Percentiles rank a stretch among this genome's conserved stretches.
Evolutionary conservation across 768 basidiomycete genomes (phyloP).

Genomic region (Flagelloscypha sp.): DNA sequence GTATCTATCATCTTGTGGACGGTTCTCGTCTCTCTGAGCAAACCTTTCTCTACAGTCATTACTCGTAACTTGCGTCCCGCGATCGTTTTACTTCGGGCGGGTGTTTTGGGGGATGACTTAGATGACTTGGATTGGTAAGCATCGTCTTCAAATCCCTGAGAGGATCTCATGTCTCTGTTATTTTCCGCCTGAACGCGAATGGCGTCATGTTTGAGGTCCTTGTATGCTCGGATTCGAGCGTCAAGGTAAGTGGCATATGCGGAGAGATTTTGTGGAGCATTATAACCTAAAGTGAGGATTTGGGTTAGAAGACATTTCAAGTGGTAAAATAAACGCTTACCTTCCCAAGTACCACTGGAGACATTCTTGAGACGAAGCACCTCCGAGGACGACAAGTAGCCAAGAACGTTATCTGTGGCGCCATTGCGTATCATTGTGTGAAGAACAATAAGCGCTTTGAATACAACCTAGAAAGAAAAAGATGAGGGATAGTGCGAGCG

Average conservation of each 20-base stretch:
- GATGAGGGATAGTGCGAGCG: neutral
- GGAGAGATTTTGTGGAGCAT: constrained; percentile 77
- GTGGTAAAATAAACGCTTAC: constrained; percentile 29
- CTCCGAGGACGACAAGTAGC: constrained; percentile 74
- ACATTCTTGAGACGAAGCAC: constrained; percentile 79
- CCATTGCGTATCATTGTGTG: constrained; percentile 97
- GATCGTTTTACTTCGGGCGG: constrained; percentile 62
- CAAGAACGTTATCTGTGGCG: constrained; percentile 87
- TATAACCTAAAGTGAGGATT: constrained; percentile 51
- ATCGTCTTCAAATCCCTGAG: constrained; percentile 54
- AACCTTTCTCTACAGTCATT: constrained; percentile 93
- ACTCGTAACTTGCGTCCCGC: constrained; percentile 77
- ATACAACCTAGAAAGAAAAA: constrained; percentile 67
- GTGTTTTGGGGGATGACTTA: constrained; percentile 22
- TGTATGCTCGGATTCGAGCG: constrained; percentile 78
- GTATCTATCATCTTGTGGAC: constrained; percentile 88
- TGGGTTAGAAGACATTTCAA: neutral
- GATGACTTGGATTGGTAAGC: constrained; percentile 25
- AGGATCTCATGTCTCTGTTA: constrained; percentile 78
- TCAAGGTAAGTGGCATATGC: constrained; percentile 87
- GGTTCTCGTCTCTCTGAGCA: constrained; percentile 83
- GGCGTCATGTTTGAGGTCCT: constrained; percentile 89
- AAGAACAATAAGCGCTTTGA: constrained; percentile 92
- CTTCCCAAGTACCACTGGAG: constrained; percentile 80
- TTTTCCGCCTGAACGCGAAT: constrained; percentile 89